phyloP scores from a whole-genome alignment of 164 flowering plant species.

The Liriodendron chinense region DNA sequence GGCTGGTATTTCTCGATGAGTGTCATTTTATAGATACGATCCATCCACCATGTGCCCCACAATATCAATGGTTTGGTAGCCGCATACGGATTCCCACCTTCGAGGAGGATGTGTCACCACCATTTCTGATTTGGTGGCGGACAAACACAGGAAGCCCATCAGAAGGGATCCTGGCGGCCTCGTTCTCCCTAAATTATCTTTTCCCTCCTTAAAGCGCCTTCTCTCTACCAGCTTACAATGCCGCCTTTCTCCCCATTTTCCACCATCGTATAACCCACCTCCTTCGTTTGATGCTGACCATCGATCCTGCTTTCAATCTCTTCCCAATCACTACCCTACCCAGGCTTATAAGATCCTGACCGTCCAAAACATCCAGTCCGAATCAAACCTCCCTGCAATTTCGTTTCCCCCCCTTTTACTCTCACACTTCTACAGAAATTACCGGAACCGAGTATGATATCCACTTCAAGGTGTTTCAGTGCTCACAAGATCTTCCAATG shows the following conservation, averaged over 20 bases:
- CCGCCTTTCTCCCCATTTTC: background rate
- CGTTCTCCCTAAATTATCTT: no score
- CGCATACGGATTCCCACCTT: no score
- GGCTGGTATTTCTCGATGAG: no score
- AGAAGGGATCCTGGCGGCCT: no score
- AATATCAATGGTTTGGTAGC: no score
- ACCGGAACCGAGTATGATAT: conserved; percentile 1
- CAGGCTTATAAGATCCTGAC: background rate
- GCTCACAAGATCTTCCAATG: conserved; percentile 7
- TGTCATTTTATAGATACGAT: no score
- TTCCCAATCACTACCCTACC: background rate
- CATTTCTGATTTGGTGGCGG: no score
- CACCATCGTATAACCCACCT: background rate
- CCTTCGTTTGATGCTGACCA: background rate
- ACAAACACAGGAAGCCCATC: no score
- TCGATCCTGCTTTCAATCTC: no score
- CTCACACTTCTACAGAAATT: background rate
- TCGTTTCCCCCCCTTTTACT: background rate
- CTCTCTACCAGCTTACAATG: background rate
- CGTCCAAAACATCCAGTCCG: background rate
- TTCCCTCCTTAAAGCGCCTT: background rate
- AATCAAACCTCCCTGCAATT: background rate
- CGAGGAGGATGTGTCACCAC: no score
- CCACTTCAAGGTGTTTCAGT: conserved; percentile 20
- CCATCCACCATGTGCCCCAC: no score